Percentiles rank a stretch among this genome's conserved stretches.
These are phyloP conservation scores for Hericium rajendrae DNA, from an alignment of 768 basidiomycete species.

Conservation along the genomic window DNA sequence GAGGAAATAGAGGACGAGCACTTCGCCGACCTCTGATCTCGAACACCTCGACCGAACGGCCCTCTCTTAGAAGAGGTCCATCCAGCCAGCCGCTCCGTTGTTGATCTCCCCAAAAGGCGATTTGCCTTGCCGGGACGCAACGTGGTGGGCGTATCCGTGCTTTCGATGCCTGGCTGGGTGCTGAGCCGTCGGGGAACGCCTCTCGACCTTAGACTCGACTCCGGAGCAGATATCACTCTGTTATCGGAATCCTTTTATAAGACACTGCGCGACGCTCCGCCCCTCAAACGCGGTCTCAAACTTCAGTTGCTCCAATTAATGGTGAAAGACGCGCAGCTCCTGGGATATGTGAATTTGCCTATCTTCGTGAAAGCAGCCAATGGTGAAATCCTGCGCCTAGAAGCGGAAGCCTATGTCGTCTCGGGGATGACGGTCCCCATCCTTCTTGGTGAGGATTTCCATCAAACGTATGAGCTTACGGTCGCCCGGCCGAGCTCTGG, in stretches of 20 bases:
- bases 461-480: conserved; percentile 21
- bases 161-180: not conserved
- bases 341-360: conserved; percentile 16
- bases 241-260: not conserved
- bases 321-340: not conserved
- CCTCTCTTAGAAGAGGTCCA: not conserved
- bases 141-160: not conserved
- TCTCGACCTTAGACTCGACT: not conserved
- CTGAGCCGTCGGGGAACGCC: not conserved
- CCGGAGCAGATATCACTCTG: not conserved
- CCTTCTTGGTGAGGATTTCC: no score
- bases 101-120: not conserved
- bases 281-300: not conserved
- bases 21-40: not conserved
- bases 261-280: not conserved
- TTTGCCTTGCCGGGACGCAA: no score
- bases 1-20: not conserved
- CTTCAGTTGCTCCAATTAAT: not conserved
- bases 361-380: conserved; percentile 18
- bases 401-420: conserved; percentile 6
- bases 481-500: conserved; percentile 8
- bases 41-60: not conserved
- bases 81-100: not conserved
- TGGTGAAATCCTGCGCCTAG: conserved; percentile 17
- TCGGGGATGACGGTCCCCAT: no score